These are phyloP conservation scores for Cercospora berteroae DNA, from an alignment of 2,329 filamentous ascomycete genomes.

Conservation along the genomic window DNA sequence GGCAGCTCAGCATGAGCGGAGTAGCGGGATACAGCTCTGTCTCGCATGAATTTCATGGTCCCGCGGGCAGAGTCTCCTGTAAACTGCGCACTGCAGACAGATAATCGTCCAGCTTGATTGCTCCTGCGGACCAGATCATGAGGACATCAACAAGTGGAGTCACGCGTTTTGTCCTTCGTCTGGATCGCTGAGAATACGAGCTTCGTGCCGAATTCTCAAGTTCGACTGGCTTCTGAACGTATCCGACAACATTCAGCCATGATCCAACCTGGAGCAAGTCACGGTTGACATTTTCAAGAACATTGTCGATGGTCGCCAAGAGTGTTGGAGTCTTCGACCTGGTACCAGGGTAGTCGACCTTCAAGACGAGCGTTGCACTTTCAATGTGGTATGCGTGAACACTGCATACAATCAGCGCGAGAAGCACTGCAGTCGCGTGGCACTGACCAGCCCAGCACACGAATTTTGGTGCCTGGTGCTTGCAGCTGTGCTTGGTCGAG, in stretches of 20 bases:
- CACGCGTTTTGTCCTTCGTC: not conserved
- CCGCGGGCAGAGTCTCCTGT: slow-evolving; percentile 12
- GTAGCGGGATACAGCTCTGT: not conserved
- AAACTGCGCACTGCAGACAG: slow-evolving; percentile 54
- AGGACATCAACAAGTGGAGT: slow-evolving; percentile 64
- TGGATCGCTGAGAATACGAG: not conserved
- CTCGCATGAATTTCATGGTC: not conserved
- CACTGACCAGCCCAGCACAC: slow-evolving; percentile 88
- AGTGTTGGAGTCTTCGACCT: slow-evolving; percentile 45
- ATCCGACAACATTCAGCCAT: slow-evolving; percentile 88
- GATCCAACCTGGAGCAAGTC: slow-evolving; percentile 69
- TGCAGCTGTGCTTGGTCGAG: slow-evolving; percentile 44
- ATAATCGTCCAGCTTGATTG: slow-evolving; percentile 69
- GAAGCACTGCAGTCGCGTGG: not conserved
- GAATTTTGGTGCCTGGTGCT: slow-evolving; percentile 68
- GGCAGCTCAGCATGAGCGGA: not conserved
- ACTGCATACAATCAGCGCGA: slow-evolving; percentile 41
- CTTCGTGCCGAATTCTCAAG: not conserved
- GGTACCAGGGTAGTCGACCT: slow-evolving; percentile 61
- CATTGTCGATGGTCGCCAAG: slow-evolving; percentile 67
- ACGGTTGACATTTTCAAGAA: slow-evolving; percentile 64
- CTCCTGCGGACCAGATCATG: slow-evolving; percentile 73
- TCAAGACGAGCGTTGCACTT: slow-evolving; percentile 63
- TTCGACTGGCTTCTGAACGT: slow-evolving; percentile 43
- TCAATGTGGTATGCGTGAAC: slow-evolving; percentile 58